Percentiles rank a stretch among this genome's conserved stretches.
These are phyloP conservation scores for Afroboletus lepidellus DNA, from an alignment of 1,284 basidiomycete genomes.

Conservation along the genomic window DNA sequence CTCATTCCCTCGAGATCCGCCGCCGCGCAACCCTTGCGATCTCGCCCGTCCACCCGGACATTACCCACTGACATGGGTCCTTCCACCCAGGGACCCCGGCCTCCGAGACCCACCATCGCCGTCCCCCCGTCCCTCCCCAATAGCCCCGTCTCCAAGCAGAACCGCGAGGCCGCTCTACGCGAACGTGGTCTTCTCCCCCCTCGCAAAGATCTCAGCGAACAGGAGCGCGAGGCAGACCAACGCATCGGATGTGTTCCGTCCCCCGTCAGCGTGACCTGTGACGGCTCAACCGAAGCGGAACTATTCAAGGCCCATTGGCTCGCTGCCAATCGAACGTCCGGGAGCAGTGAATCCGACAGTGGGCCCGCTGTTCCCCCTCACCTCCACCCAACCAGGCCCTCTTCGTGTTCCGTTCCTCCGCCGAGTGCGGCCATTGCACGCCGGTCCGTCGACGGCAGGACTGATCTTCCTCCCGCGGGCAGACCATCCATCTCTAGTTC, in stretches of 20 bases:
- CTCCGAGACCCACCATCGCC: not conserved
- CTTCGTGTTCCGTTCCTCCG: not conserved
- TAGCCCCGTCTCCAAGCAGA: slow-evolving; percentile 20
- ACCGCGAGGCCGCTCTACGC: slow-evolving; percentile 51
- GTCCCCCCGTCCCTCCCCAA: slow-evolving; percentile 25
- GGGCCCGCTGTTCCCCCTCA: not conserved
- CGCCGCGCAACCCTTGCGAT: not conserved
- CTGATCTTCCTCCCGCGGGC: slow-evolving; percentile 5
- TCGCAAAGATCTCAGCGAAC: slow-evolving; percentile 45
- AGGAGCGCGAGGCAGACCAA: slow-evolving; percentile 46
- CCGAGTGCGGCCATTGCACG: slow-evolving; percentile 1
- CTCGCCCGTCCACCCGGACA: slow-evolving; percentile 17
- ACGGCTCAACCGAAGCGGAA: slow-evolving; percentile 41
- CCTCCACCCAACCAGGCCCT: not conserved
- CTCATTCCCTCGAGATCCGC: slow-evolving; percentile 18
- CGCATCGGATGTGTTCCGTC: slow-evolving; percentile 34
- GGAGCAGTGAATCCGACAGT: slow-evolving; percentile 20
- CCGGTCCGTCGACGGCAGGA: slow-evolving; percentile 12
- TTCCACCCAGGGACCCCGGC: not conserved
- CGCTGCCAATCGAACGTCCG: slow-evolving; percentile 33
- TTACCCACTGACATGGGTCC: slow-evolving; percentile 2
- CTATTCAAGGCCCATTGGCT: slow-evolving; percentile 51
- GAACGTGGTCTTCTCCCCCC: slow-evolving; percentile 53
- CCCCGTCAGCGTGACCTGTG: slow-evolving; percentile 5
- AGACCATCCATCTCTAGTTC: slow-evolving; percentile 29